phyloP scores from a whole-genome alignment of 495 filamentous ascomycete genomes.

The Tuber brumale region DNA sequence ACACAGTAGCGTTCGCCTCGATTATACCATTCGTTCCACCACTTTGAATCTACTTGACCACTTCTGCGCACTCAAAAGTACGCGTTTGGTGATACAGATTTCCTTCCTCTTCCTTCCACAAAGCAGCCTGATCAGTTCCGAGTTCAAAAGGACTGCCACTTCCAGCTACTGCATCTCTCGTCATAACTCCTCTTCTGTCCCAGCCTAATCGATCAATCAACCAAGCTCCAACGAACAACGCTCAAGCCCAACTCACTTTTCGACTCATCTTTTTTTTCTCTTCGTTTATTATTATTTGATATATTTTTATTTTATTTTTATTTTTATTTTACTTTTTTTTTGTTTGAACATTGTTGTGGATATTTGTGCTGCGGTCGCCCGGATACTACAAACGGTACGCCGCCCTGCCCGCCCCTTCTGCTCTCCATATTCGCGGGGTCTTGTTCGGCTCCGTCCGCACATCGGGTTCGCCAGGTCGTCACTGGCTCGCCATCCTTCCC shows the following conservation, averaged over 20 bases:
- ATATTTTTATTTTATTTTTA: background rate
- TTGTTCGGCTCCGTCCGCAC: background rate
- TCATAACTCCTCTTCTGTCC: background rate
- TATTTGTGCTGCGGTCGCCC: background rate
- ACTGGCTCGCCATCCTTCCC: constrained; percentile 6
- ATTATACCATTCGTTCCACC: constrained; percentile 13
- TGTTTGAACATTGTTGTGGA: background rate
- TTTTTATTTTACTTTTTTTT: background rate
- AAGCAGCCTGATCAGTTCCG: constrained; percentile 18
- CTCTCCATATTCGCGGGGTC: background rate
- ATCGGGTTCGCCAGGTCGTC: background rate
- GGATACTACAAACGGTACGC: background rate
- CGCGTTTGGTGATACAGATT: constrained; percentile 29
- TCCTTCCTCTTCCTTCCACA: background rate
- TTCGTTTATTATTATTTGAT: background rate
- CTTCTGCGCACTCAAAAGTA: constrained; percentile 26
- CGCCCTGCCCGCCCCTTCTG: background rate
- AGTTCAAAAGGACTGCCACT: constrained; percentile 27
- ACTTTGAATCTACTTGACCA: constrained; percentile 14
- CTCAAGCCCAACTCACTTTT: background rate
- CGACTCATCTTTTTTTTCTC: background rate
- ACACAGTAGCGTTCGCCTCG: constrained; percentile 26
- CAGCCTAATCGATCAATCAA: background rate
- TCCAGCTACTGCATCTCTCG: constrained; percentile 13
- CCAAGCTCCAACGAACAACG: constrained; percentile 1